Conservation (phyloP, 257 asterid genomes). For the Galeopsis tetrahit region DNA sequence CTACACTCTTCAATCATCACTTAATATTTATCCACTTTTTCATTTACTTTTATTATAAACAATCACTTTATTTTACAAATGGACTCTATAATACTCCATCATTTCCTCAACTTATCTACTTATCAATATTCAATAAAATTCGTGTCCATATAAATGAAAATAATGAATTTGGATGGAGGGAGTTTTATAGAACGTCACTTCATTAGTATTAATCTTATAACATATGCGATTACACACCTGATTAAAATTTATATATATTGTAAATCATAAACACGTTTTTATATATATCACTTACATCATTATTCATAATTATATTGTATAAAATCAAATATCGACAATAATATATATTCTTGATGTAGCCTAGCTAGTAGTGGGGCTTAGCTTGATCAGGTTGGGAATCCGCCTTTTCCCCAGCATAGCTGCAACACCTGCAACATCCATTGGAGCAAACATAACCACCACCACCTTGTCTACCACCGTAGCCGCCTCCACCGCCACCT, state of each 20-base stretch:
- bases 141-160: no score
- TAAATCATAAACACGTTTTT: not conserved
- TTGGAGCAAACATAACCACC: constrained; percentile 19
- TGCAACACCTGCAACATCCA: constrained; percentile 35
- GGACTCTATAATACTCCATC: no score
- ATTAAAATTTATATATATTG: not conserved
- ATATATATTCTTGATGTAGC: not conserved
- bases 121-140: no score
- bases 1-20: no score
- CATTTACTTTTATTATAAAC: no score
- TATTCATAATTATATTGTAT: not conserved
- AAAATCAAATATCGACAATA: not conserved
- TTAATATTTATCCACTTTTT: no score
- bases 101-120: no score
- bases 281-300: not conserved
- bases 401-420: constrained; percentile 8
- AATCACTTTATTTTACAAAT: no score
- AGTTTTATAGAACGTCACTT: not conserved
- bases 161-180: no score
- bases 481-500: not conserved
- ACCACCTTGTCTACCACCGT: not conserved
- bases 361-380: constrained; percentile 5
- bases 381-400: constrained; percentile 8
- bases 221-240: no score
- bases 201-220: no score